Percentiles rank a stretch among this genome's conserved stretches.
Evolutionary conservation across 225 moss, liverwort and hornwort species (phyloP).

Genomic region (Marchantia polymorpha): DNA sequence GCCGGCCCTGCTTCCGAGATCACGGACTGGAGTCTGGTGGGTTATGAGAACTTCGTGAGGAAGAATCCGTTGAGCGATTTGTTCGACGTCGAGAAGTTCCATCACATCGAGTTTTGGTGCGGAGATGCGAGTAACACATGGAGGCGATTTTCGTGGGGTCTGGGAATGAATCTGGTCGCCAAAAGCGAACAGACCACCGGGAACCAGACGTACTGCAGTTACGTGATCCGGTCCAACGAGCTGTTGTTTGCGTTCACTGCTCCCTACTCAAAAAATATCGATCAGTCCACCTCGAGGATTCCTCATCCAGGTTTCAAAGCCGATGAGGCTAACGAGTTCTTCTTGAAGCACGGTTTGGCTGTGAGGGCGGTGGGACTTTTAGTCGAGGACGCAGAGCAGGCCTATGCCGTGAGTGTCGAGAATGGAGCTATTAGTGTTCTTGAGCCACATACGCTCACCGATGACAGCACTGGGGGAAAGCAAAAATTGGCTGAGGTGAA

Average conservation of each 20-base stretch:
- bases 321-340: slow-evolving; percentile 56
- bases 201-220: slow-evolving; percentile 87
- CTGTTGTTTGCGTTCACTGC: slow-evolving; percentile 80
- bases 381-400: slow-evolving; percentile 76
- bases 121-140: slow-evolving; percentile 93
- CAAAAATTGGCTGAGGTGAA: slow-evolving; percentile 73
- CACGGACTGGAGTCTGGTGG: slow-evolving; percentile 45
- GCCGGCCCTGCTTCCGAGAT: neutral
- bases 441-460: slow-evolving; percentile 53
- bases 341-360: slow-evolving; percentile 64
- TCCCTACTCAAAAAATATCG: slow-evolving; percentile 75
- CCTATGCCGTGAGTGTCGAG: slow-evolving; percentile 53
- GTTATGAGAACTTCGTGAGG: slow-evolving; percentile 59
- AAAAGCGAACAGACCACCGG: slow-evolving; percentile 93
- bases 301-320: slow-evolving; percentile 63
- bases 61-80: slow-evolving; percentile 59
- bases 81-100: slow-evolving; percentile 65
- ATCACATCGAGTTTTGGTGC: slow-evolving; percentile 97
- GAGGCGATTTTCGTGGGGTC: slow-evolving; percentile 90
- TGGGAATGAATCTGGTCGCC: slow-evolving; percentile 93
- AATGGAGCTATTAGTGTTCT: slow-evolving; percentile 71
- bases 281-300: slow-evolving; percentile 54
- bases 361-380: slow-evolving; percentile 82
- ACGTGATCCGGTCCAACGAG: slow-evolving; percentile 74
- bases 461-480: slow-evolving; percentile 51